Conservation (phyloP, 179 eudicot genomes). For the Beta macrorhiza region DNA sequence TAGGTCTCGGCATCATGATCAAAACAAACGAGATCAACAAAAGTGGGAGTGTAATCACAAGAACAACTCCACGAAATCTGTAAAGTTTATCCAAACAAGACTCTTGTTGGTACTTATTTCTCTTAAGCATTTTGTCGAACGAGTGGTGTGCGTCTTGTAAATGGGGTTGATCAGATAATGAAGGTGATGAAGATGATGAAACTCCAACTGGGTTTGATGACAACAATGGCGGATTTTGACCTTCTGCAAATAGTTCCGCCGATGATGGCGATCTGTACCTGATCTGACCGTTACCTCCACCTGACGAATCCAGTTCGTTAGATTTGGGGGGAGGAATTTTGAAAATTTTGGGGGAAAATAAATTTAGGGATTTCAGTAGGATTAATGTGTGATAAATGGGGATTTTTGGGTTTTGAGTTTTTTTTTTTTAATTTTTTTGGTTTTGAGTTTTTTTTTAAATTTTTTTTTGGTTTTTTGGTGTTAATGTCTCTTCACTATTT, state of each 20-base stretch:
- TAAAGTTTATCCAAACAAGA: constrained; percentile 49
- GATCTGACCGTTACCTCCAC: constrained; percentile 70
- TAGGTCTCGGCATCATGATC: constrained; percentile 53
- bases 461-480: neutral
- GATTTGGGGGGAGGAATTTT: neutral
- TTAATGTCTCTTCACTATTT: neutral
- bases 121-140: constrained; percentile 54
- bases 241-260: constrained; percentile 55
- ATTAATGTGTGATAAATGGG: neutral
- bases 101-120: constrained; percentile 47
- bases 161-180: constrained; percentile 17
- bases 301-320: constrained; percentile 41
- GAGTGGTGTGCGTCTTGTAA: constrained; percentile 25
- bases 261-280: constrained; percentile 87
- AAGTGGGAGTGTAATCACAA: constrained; percentile 61
- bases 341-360: neutral
- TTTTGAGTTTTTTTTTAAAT: neutral
- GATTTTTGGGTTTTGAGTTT: neutral
- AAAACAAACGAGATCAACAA: constrained; percentile 55
- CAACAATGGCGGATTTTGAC: constrained; percentile 27
- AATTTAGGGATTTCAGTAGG: constrained; percentile 7
- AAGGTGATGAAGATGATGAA: neutral
- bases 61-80: constrained; percentile 52
- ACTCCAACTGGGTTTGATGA: constrained; percentile 16
- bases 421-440: neutral